phyloP scores from a whole-genome alignment of 2,329 filamentous ascomycete species.

The Tolypocladium guangdongense region DNA sequence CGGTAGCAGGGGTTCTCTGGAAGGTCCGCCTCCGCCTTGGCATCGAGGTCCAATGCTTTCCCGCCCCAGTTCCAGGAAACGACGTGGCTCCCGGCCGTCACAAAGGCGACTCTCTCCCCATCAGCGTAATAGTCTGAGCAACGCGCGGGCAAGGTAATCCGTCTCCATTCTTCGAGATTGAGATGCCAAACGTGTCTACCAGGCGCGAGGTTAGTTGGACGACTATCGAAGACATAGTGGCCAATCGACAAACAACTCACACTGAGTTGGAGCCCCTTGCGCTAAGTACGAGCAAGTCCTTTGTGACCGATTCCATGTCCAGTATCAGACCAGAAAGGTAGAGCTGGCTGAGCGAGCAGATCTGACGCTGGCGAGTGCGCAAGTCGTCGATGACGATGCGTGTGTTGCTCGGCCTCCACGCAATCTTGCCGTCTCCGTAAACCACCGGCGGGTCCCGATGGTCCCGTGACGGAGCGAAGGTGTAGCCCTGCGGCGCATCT shows the following conservation, averaged over 20 bases:
- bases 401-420: conserved; percentile 12
- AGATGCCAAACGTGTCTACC: conserved; percentile 13
- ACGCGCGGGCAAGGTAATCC: conserved; percentile 8
- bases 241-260: conserved; percentile 1
- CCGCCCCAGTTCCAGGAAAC: conserved; percentile 12
- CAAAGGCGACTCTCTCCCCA: conserved; percentile 8
- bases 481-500: background rate
- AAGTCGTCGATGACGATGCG: conserved; percentile 15
- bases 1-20: background rate
- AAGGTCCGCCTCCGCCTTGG: background rate
- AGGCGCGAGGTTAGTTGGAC: background rate
- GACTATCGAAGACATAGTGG: background rate
- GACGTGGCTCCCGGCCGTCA: conserved; percentile 10
- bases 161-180: conserved; percentile 7
- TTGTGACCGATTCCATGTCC: conserved; percentile 9
- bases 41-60: conserved; percentile 7
- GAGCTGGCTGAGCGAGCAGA: conserved; percentile 2
- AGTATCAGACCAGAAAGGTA: conserved; percentile 2
- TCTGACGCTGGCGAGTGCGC: conserved; percentile 6
- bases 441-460: background rate
- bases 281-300: background rate
- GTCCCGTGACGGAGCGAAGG: too few relatives aligned
- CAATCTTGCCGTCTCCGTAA: conserved; percentile 14
- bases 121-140: conserved; percentile 9
- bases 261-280: background rate